Percentiles rank a stretch among this genome's conserved stretches.
Conservation (phyloP, 192 early-diverging fungal genomes). For the Coemansia sp. region DNA sequence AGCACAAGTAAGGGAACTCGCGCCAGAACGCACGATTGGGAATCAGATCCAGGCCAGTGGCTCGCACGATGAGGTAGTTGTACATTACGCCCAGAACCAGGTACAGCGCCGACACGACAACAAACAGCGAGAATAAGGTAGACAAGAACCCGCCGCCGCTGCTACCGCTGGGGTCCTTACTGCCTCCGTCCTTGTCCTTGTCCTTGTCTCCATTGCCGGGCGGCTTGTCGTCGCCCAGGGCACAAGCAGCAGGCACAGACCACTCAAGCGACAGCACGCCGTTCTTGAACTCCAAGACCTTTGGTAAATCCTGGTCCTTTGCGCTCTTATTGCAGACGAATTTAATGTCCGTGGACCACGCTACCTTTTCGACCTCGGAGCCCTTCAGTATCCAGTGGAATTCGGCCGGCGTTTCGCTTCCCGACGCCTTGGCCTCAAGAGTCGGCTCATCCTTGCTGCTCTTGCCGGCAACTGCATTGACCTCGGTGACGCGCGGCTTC, state of each 20-base stretch:
- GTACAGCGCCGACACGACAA: constrained; percentile 32
- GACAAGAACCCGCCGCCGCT: constrained; percentile 45
- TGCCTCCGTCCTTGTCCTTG: constrained; percentile 12
- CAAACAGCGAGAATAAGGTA: constrained; percentile 33
- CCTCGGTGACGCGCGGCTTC: constrained; percentile 39
- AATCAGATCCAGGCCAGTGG: constrained; percentile 51
- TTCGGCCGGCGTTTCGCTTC: constrained; percentile 24
- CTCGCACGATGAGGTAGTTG: constrained; percentile 42
- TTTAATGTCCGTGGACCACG: constrained; percentile 46
- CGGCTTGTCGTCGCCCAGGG: constrained; percentile 17
- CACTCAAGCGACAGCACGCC: constrained; percentile 52
- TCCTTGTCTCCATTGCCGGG: constrained; percentile 19
- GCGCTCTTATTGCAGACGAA: constrained; percentile 41
- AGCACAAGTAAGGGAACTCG: constrained; percentile 51
- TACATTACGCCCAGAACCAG: constrained; percentile 55
- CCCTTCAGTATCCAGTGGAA: constrained; percentile 56
- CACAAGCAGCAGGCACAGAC: constrained; percentile 50
- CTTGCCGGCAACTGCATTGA: constrained; percentile 33
- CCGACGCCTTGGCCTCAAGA: constrained; percentile 29
- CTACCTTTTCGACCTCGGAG: constrained; percentile 20
- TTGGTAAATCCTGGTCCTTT: constrained; percentile 37
- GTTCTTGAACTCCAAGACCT: constrained; percentile 21
- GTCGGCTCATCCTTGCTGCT: constrained; percentile 18
- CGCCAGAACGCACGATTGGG: constrained; percentile 53
- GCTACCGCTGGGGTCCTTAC: constrained; percentile 1